Evolutionary conservation across 139 green algal species (phyloP), one percentile per base, ranked within the genome.

Genomic region (Auxenochlorella pyrenoidosa): DNA sequence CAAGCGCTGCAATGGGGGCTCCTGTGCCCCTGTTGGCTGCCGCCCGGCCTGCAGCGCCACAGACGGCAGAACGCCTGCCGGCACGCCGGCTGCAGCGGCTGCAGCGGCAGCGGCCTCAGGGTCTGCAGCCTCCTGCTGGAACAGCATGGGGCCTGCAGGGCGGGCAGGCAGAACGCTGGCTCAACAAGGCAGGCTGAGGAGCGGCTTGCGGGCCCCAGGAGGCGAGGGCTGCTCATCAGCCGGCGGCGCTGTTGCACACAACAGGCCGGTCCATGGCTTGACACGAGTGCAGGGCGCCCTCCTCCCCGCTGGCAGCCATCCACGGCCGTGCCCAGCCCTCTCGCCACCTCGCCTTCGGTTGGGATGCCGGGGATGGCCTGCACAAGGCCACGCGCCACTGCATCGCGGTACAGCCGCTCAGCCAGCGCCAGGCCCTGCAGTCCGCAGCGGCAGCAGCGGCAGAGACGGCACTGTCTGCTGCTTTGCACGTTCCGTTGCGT

Each of bases 321-420:
- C 10, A 6, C 10, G 6, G 47, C 47, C 10, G 47, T 6, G 47
- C 6, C 8, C 47, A 54, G 47, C 47, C 6, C 47, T 10, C 47
- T 6, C 47, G 10, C 47, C 10, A 12, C 68, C 68, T 24, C 68
- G 26, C 83, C 83, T 3, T 21, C 13, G 34, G 65, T 86, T 5
- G 88, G 75, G 41, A 91, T 73, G 41, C 68, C 84, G 0, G 68
- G 65, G 10, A 88, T 76, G 58, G 79, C n/a, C 24, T 65, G 30
- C 44, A 86, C 41, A 28, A 86, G 78, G 60, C 85, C 89, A 0
- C 89, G 85, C 38, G 72, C 75, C 36, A 94, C 70, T 4, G 88
- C 93, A 38, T 93, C 85, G 79, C 88, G 89, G 79, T 95, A 95
- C 79, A 95, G 85, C 40, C 85, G 77, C 32, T 92, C 94, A 19